phyloP scores from a whole-genome alignment of 202 grass and related monocot species.

The Saccharum hybrid region DNA sequence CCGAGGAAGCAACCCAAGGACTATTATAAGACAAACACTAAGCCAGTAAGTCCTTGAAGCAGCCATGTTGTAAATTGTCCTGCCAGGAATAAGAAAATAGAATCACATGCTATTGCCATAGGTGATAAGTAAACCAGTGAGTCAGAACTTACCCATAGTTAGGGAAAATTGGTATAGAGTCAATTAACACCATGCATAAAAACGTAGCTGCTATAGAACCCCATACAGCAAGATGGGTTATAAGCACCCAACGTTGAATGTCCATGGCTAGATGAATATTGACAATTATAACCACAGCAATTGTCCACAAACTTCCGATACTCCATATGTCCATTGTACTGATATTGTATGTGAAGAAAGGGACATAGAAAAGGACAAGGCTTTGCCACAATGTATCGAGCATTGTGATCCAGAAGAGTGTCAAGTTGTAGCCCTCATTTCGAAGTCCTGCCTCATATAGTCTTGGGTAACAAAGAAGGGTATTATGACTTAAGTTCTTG shows the following conservation, averaged over 20 bases:
- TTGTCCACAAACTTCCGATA: slow-evolving; percentile 97
- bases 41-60: slow-evolving; percentile 88
- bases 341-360: slow-evolving; percentile 88
- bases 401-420: slow-evolving; percentile 99
- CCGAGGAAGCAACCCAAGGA: slow-evolving; percentile 91
- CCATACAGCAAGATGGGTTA: slow-evolving; percentile 94
- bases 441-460: slow-evolving; percentile 91
- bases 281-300: slow-evolving; percentile 93
- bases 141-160: slow-evolving; percentile 86
- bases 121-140: slow-evolving; percentile 8
- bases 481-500: slow-evolving; percentile 97
- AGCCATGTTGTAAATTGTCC: slow-evolving; percentile 97
- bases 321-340: slow-evolving; percentile 98
- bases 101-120: slow-evolving; percentile 43
- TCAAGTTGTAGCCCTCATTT: slow-evolving; percentile 93
- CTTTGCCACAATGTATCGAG: slow-evolving; percentile 99
- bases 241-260: slow-evolving; percentile 88
- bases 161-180: slow-evolving; percentile 91
- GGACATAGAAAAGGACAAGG: slow-evolving; percentile 98
- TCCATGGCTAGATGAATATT: slow-evolving; percentile 99
- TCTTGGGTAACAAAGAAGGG: slow-evolving; percentile 91
- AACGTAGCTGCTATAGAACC: slow-evolving; percentile 94
- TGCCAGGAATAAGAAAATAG: slow-evolving; percentile 53
- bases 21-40: slow-evolving; percentile 87
- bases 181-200: slow-evolving; percentile 99